Base-by-base conservation (phyloP, 1,284 basidiomycete genomes). In the Calocybe gambosa region DNA sequence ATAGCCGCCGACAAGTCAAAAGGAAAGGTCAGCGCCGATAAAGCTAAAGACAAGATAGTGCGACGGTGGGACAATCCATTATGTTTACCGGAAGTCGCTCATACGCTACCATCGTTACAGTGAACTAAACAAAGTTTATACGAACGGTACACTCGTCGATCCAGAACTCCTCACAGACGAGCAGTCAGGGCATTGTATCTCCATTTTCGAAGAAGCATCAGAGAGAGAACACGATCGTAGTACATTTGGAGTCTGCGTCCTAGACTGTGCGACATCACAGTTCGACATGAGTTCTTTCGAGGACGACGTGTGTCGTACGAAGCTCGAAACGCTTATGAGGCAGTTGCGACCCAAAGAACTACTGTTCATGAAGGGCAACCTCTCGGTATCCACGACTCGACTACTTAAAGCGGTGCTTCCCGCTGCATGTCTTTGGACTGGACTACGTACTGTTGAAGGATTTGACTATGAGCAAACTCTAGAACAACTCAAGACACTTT, bases 141-240 rank as follows among this genome's bases (percentile, higher is more conserved):
- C 96, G 0, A 93, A 92, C 49, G 96, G 96, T 6, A 99, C 96
- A 0, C 85, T 99, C 21, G 89, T 98, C 45, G 96, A 99, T 58
- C 83, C 85, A 5, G 81, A 85, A 37, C 83, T 96, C 49, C 75
- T 99, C 20, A 88, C 81, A 1, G 90, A 97, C 50, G 96, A 99
- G 55, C 88, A 98, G 67, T 91, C 91, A 2, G 93, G 90, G 16
- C 96, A 99, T 63, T 98, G 94, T 58, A 80, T 99, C 13, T 84
- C 92, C 2, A 85, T 99, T 64, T 87, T 87, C 47, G 94, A 88
- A 56, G 67, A 71, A 18, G 63, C 68, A 2, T 67, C 70, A 10
- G 62, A 59, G 19, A 70, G 73, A 54, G 71, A 67, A 31, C 66
- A 70, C 25, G 74, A 77, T 26, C 68, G 69, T 2, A 67, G 65